Base-by-base conservation (phyloP, 495 filamentous ascomycete species). In the Penicillium atrosanguineum region DNA sequence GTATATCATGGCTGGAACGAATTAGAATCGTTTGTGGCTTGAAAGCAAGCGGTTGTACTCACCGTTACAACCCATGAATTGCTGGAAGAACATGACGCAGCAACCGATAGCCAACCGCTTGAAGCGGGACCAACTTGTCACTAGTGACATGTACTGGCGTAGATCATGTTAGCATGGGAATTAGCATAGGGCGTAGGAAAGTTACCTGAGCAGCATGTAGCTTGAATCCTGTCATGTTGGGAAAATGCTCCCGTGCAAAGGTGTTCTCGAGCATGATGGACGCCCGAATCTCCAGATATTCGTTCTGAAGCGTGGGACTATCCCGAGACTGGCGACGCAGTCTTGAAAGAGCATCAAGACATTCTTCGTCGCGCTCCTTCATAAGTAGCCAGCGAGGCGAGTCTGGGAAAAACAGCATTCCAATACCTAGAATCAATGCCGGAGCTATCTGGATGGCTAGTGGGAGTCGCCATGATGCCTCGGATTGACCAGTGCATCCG, bases 231-330 rank as follows among this genome's bases (percentile, higher is more conserved):
- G 77, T 76, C 6, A 90, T 62, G 14, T 84, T 65, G 5, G 89
- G 89, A 70, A 88, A 95, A 31, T 87, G 73, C 58, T 88, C 84
- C 2, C 80, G 79, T 0, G 86, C 76, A 25, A 82, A 87, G 15
- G 87, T 81, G 70, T 91, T 89, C 70, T 94, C 90, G 49, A 92
- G 89, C 48, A 85, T 77, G 5, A 85, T 85, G 51, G 90, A 87
- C 0, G 89, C 87, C 65, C 87, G 86, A 68, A 95, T 91, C 63
- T 94, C 90, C 26, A 89, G 76, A 65, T 86, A 91, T 59, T 93
- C 90, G 23, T 88, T 79, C 61, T 87, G 78, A 42, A 94, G 80
- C 0, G 84, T 73, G 48, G 87, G 83, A 58, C 86, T 79, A 64
- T 67, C 60, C 20, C 21, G 42, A 16, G 69, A 52, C 58, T 59